Conservation (phyloP, 345 rosid species). For the Rhodomyrtus tomentosa region DNA sequence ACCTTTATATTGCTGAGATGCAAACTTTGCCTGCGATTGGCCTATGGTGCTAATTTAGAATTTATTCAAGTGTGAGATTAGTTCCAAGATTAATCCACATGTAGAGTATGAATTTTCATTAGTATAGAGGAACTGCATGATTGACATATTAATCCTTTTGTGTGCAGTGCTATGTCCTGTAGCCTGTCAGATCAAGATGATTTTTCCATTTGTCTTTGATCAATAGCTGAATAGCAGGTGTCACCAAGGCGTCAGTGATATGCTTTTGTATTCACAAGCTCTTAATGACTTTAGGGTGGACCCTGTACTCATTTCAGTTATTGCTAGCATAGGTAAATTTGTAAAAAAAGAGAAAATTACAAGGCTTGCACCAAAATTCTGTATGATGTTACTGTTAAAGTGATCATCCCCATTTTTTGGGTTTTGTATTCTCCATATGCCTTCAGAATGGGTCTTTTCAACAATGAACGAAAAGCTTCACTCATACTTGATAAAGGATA, state of each 20-base stretch:
- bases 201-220: neutral
- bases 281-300: neutral
- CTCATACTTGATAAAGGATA: neutral
- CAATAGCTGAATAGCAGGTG: neutral
- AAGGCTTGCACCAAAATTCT: neutral
- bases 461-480: neutral
- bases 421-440: neutral
- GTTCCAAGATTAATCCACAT: neutral
- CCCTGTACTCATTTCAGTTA: neutral
- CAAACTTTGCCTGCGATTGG: neutral
- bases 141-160: neutral
- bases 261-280: neutral
- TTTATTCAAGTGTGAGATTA: neutral
- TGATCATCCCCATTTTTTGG: neutral
- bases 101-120: neutral
- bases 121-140: neutral
- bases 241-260: neutral
- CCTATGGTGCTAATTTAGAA: neutral
- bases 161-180: neutral
- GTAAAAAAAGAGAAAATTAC: neutral
- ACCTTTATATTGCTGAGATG: neutral
- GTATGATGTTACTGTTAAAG: neutral
- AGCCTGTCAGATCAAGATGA: neutral
- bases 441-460: neutral
- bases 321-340: neutral